phyloP scores from a whole-genome alignment of 805 yeast species.

The Metschnikowia bowlesiae region DNA sequence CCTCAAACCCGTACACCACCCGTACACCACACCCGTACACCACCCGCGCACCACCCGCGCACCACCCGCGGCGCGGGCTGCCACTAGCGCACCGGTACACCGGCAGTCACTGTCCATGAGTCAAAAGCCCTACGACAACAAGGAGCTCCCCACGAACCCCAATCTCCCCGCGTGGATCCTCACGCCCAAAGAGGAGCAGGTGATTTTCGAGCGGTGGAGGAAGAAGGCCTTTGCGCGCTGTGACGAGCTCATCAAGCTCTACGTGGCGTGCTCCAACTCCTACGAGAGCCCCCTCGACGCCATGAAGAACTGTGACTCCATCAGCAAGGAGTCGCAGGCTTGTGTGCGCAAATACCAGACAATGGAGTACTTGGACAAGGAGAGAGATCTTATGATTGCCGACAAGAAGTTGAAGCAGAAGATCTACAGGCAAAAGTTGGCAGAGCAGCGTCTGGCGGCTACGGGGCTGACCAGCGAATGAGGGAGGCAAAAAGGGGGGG shows the following conservation, averaged over 20 bases:
- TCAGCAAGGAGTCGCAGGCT: constrained; percentile 52
- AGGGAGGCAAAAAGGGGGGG: too few relatives aligned
- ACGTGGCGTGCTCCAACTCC: constrained; percentile 61
- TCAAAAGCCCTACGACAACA: constrained; percentile 34
- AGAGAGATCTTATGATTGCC: constrained; percentile 59
- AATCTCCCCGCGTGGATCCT: constrained; percentile 70
- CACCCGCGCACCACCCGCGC: not conserved
- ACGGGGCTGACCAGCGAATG: not conserved
- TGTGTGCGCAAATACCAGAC: constrained; percentile 62
- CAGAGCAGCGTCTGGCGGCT: constrained; percentile 3
- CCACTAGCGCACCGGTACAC: not conserved
- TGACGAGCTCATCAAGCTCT: constrained; percentile 59
- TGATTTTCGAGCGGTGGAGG: constrained; percentile 68
- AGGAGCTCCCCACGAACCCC: constrained; percentile 39
- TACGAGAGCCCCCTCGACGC: constrained; percentile 56
- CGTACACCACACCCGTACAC: not conserved
- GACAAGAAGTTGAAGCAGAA: constrained; percentile 46
- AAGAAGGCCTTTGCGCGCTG: constrained; percentile 60
- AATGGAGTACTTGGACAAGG: constrained; percentile 61
- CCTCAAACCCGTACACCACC: too few relatives aligned
- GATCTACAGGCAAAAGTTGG: constrained; percentile 13
- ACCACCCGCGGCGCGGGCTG: not conserved
- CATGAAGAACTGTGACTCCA: constrained; percentile 60
- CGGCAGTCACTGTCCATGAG: constrained; percentile 19
- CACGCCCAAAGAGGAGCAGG: constrained; percentile 72